These are phyloP conservation scores for Trichophyton equinum DNA, from an alignment of 2,329 filamentous ascomycete genomes.

Conservation along the genomic window DNA sequence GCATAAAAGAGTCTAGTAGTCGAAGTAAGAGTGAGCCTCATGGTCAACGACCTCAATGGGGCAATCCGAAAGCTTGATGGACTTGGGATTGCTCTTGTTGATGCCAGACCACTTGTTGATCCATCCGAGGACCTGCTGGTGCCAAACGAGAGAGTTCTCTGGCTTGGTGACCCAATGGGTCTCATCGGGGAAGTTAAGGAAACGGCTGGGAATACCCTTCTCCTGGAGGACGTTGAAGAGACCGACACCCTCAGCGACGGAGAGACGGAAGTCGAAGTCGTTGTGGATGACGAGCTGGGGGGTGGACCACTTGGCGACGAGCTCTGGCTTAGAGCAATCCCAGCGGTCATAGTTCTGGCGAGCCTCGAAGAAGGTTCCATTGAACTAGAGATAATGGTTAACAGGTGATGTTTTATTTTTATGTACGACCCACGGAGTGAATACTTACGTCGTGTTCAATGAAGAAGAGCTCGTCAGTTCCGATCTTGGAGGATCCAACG, in stretches of 20 bases:
- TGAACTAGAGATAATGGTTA: constrained; percentile 26
- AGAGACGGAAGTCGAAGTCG: constrained; percentile 73
- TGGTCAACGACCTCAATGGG: constrained; percentile 21
- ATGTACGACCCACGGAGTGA: background rate
- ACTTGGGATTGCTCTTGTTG: constrained; percentile 18
- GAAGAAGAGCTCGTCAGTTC: constrained; percentile 42
- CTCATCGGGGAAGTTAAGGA: constrained; percentile 68
- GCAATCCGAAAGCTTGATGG: constrained; percentile 25
- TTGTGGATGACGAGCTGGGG: constrained; percentile 77
- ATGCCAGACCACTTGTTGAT: constrained; percentile 42
- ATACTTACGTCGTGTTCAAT: constrained; percentile 34
- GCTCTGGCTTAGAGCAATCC: constrained; percentile 48
- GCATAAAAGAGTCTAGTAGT: background rate
- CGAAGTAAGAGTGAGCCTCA: constrained; percentile 4
- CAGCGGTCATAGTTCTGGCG: constrained; percentile 54
- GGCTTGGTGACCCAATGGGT: constrained; percentile 64
- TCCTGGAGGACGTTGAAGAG: constrained; percentile 73
- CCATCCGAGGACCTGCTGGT: constrained; percentile 68
- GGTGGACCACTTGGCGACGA: constrained; percentile 58
- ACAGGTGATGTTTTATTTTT: background rate
- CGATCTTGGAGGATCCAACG: constrained; percentile 42
- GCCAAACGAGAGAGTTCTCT: constrained; percentile 84
- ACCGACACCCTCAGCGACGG: constrained; percentile 64
- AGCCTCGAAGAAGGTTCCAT: constrained; percentile 40
- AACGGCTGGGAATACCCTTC: constrained; percentile 58